A percentile compares a stretch with the other conserved stretches of the same genome.
These are phyloP conservation scores for Tilletia caries DNA, from an alignment of 1,284 basidiomycete genomes.

Conservation along the genomic window DNA sequence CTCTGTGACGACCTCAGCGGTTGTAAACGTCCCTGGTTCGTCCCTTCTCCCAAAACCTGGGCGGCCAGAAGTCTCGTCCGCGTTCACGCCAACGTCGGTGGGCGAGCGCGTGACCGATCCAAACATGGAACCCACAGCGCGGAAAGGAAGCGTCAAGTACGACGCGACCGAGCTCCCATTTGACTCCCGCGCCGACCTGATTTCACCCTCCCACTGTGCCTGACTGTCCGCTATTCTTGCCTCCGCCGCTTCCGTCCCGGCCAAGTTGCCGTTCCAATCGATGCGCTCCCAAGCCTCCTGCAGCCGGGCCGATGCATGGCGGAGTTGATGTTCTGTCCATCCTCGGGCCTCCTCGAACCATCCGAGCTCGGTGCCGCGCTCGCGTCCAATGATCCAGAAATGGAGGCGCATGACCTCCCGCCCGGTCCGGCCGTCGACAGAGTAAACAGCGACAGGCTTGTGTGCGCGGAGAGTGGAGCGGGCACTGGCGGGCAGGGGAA, in stretches of 20 bases:
- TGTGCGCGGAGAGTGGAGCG: constrained; percentile 8
- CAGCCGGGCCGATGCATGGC: neutral
- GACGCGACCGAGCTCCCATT: neutral
- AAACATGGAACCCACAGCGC: neutral
- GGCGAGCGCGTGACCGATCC: neutral
- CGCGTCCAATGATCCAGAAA: constrained; percentile 30
- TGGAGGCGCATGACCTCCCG: constrained; percentile 39
- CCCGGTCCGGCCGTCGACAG: constrained; percentile 19
- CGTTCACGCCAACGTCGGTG: neutral
- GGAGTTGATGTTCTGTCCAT: constrained; percentile 17
- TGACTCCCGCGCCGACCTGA: neutral
- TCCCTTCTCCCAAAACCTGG: neutral
- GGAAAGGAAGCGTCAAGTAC: neutral
- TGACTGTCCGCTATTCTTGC: neutral
- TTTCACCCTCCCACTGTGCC: neutral
- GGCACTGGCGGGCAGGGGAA: neutral
- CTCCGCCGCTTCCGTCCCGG: too few relatives aligned
- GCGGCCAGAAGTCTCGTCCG: neutral
- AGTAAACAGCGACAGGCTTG: constrained; percentile 8
- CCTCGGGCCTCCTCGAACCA: neutral
- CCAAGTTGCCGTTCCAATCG: neutral
- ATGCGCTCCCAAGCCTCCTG: constrained; percentile 6
- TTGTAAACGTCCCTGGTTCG: constrained; percentile 38
- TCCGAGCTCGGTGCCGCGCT: neutral
- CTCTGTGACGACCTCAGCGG: constrained; percentile 44